Evolutionary conservation across 2,329 filamentous ascomycete species (phyloP).

Genomic region (Alternaria conjuncta): DNA sequence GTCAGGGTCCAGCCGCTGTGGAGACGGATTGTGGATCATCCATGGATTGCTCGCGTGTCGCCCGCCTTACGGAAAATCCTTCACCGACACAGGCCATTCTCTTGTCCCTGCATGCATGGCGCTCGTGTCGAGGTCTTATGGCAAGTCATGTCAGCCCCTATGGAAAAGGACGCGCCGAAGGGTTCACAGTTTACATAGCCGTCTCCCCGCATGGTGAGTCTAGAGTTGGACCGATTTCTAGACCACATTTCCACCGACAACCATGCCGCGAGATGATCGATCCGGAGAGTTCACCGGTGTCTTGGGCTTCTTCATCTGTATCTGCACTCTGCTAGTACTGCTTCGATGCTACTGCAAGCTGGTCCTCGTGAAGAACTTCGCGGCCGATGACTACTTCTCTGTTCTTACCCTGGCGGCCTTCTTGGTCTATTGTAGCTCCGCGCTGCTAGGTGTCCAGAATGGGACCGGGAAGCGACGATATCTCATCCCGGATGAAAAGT

Average conservation of each 20-base stretch:
- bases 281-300: constrained; percentile 22
- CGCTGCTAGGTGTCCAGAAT: constrained; percentile 16
- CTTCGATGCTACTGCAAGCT: constrained; percentile 26
- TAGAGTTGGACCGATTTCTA: not conserved
- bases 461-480: constrained; percentile 23
- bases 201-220: not conserved
- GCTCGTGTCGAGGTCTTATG: not conserved
- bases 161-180: not conserved
- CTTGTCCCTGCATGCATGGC: not conserved
- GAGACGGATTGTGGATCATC: not conserved
- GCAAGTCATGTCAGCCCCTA: not conserved
- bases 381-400: constrained; percentile 24
- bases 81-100: not conserved
- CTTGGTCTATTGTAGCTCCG: constrained; percentile 19
- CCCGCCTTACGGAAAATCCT: not conserved
- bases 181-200: not conserved
- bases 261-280: constrained; percentile 20
- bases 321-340: constrained; percentile 18
- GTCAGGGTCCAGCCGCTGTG: not conserved
- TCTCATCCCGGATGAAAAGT: constrained; percentile 19
- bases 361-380: constrained; percentile 22
- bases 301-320: constrained; percentile 22
- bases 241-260: not conserved
- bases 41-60: not conserved
- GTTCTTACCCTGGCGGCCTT: constrained; percentile 23